These are phyloP conservation scores for Heritiera littoralis DNA, from an alignment of 345 rosid genomes.

Conservation along the genomic window DNA sequence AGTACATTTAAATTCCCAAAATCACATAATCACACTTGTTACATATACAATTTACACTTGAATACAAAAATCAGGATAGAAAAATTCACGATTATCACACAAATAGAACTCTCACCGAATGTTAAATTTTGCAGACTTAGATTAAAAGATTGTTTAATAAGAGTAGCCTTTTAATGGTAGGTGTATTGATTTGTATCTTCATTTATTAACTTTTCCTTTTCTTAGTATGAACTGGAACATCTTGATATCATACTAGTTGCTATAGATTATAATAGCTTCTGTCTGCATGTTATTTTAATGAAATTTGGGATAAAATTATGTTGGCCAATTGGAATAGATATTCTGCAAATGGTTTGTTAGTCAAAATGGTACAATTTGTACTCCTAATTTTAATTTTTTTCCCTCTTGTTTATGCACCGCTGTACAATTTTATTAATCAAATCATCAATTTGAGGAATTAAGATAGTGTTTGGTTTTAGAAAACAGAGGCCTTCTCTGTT, in stretches of 20 bases:
- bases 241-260: background rate
- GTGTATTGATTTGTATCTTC: background rate
- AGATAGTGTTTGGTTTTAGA: too few relatives aligned
- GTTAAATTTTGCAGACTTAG: background rate
- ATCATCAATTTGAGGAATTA: too few relatives aligned
- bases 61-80: too few relatives aligned
- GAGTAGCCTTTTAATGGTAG: background rate
- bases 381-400: background rate
- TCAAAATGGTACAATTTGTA: background rate
- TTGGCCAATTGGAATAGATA: background rate
- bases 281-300: background rate
- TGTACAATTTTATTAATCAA: too few relatives aligned
- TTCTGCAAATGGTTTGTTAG: background rate
- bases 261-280: background rate
- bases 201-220: background rate
- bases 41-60: too few relatives aligned
- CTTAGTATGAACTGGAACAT: background rate
- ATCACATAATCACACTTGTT: too few relatives aligned
- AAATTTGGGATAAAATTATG: background rate
- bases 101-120: background rate
- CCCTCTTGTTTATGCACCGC: background rate
- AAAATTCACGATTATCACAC: too few relatives aligned
- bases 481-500: too few relatives aligned
- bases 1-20: too few relatives aligned
- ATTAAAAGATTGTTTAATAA: background rate